phyloP scores from a whole-genome alignment of 2,329 filamentous ascomycete species.

The Apiospora malaysiana region DNA sequence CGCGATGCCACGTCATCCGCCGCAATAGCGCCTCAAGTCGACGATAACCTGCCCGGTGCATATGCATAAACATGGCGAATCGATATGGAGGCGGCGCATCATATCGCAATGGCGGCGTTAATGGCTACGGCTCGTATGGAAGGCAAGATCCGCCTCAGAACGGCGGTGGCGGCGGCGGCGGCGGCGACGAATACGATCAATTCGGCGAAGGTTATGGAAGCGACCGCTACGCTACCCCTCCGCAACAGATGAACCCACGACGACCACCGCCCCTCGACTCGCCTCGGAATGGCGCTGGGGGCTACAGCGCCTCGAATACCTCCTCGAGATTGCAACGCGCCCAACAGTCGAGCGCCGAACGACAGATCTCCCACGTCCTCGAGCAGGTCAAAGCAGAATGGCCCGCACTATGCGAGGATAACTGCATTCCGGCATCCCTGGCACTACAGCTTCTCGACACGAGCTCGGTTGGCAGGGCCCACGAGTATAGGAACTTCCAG shows the following conservation, averaged over 20 bases:
- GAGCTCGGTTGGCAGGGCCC: conserved; percentile 89
- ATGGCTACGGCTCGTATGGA: conserved; percentile 49
- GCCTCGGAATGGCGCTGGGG: conserved; percentile 34
- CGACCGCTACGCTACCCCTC: conserved; percentile 47
- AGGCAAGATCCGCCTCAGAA: conserved; percentile 22
- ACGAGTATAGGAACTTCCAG: conserved; percentile 85
- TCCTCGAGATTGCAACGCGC: conserved; percentile 34
- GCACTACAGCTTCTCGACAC: conserved; percentile 94
- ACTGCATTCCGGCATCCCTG: conserved; percentile 91
- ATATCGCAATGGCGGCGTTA: conserved; percentile 51
- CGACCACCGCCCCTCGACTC: conserved; percentile 40
- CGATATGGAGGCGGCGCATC: conserved; percentile 34
- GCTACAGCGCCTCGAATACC: conserved; percentile 29
- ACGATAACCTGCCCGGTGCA: conserved; percentile 17
- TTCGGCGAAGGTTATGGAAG: conserved; percentile 53
- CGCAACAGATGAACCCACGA: conserved; percentile 36
- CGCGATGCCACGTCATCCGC: conserved; percentile 21
- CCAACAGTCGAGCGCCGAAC: conserved; percentile 55
- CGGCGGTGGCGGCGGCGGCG: conserved; percentile 16
- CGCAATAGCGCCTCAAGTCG: conserved; percentile 17
- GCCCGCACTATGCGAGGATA: conserved; percentile 87
- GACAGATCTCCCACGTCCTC: conserved; percentile 69
- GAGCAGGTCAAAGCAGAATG: conserved; percentile 87
- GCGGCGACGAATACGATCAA: conserved; percentile 56
- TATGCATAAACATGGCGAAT: conserved; percentile 22